phyloP scores from a whole-genome alignment of 441 rosid species.

The Erysimum cheiri region DNA sequence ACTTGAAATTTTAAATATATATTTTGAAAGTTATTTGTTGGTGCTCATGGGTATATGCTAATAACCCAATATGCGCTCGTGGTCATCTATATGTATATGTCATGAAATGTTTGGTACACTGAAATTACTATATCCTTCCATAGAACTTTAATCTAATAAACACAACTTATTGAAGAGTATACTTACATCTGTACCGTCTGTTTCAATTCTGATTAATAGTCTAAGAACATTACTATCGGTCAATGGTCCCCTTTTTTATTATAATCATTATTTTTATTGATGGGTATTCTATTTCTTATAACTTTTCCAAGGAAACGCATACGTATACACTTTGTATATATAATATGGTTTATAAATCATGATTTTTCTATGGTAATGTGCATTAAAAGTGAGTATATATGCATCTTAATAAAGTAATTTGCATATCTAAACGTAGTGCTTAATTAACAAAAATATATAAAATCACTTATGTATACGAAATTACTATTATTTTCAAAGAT shows the following conservation, averaged over 20 bases:
- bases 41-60: conserved; percentile 40
- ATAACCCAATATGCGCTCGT: conserved; percentile 22
- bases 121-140: conserved; percentile 18
- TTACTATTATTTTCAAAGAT: conserved; percentile 39
- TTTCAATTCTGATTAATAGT: neutral
- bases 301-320: neutral
- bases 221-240: conserved; percentile 5
- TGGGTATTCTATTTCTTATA: neutral
- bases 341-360: neutral
- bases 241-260: conserved; percentile 31
- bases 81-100: conserved; percentile 36
- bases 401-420: conserved; percentile 43
- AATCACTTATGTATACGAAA: neutral
- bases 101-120: conserved; percentile 34
- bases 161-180: conserved; percentile 12
- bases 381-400: conserved; percentile 39
- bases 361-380: conserved; percentile 20
- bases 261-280: neutral
- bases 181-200: conserved; percentile 24
- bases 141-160: neutral
- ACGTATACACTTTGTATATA: conserved; percentile 18
- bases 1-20: neutral
- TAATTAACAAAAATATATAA: conserved; percentile 21
- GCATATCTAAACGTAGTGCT: conserved; percentile 41
- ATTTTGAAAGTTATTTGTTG: conserved; percentile 24